Conservation (phyloP, 257 asterid species). For the Solanum pimpinellifolium region DNA sequence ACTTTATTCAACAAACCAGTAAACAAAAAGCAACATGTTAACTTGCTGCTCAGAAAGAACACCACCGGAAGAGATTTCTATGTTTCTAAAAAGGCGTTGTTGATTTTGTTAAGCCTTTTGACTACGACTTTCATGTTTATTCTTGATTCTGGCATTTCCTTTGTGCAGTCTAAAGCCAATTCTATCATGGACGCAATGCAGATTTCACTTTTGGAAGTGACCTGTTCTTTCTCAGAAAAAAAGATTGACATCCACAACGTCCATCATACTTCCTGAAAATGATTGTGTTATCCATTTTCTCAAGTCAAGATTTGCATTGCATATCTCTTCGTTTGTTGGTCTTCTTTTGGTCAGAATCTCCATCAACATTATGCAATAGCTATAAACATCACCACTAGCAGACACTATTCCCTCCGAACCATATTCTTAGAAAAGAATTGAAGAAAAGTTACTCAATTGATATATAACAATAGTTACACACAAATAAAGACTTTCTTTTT, state of each 20-base stretch:
- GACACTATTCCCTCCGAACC: slow-evolving; percentile 21
- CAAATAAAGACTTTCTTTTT: background rate
- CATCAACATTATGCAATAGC: slow-evolving; percentile 15
- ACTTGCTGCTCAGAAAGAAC: background rate
- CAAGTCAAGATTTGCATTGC: slow-evolving; percentile 5
- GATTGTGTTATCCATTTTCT: slow-evolving; percentile 13
- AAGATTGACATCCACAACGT: background rate
- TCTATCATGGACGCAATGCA: background rate
- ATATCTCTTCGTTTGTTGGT: slow-evolving; percentile 11
- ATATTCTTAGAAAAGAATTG: background rate
- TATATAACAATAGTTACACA: background rate
- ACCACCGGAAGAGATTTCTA: background rate
- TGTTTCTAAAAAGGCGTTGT: background rate
- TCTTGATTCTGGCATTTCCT: background rate
- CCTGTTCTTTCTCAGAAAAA: background rate
- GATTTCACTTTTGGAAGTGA: background rate
- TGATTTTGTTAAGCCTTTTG: background rate
- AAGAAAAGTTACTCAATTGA: background rate
- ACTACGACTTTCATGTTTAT: background rate
- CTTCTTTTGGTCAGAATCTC: slow-evolving; percentile 12
- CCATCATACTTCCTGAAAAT: background rate
- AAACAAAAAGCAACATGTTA: background rate
- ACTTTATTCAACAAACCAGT: background rate
- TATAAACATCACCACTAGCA: slow-evolving; percentile 15
- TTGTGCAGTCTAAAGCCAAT: background rate